Conservation (phyloP, 371 early-diverging fungal species). For the Mortierella sp. region DNA sequence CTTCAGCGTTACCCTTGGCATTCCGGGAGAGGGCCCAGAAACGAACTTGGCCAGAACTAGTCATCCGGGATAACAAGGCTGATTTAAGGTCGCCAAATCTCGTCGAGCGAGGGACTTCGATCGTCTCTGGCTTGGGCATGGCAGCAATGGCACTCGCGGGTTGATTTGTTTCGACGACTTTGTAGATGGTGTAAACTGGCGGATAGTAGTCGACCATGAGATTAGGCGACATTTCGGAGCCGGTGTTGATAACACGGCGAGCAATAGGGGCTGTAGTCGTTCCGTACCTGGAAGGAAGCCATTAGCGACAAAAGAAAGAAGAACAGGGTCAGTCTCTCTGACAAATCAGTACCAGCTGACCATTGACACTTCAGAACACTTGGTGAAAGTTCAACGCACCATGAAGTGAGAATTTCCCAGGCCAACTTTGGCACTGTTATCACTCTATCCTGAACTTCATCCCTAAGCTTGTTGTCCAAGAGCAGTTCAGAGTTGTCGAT, state of each 20-base stretch:
- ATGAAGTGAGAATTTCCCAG: conserved; percentile 40
- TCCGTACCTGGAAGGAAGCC: conserved; percentile 33
- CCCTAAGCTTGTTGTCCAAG: conserved; percentile 6
- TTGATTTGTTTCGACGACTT: conserved; percentile 26
- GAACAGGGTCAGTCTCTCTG: not conserved
- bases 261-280: conserved; percentile 27
- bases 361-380: not conserved
- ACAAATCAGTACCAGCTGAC: not conserved
- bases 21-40: conserved; percentile 28
- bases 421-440: conserved; percentile 30
- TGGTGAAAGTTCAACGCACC: conserved; percentile 30
- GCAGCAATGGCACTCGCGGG: conserved; percentile 15
- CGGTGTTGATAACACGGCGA: conserved; percentile 44
- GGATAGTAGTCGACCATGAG: conserved; percentile 42
- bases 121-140: conserved; percentile 26
- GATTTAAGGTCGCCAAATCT: conserved; percentile 38
- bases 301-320: too few species aligned
- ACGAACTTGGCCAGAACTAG: conserved; percentile 10
- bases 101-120: conserved; percentile 38
- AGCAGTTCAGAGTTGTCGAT: conserved; percentile 42
- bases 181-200: conserved; percentile 35
- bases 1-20: conserved; percentile 11
- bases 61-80: conserved; percentile 7
- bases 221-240: conserved; percentile 23
- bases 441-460: conserved; percentile 10